A percentile compares a stretch with the other conserved stretches of the same genome.
Evolutionary conservation across 345 rosid genomes (phyloP).

Genomic region (Gossypium rotundifolium): DNA sequence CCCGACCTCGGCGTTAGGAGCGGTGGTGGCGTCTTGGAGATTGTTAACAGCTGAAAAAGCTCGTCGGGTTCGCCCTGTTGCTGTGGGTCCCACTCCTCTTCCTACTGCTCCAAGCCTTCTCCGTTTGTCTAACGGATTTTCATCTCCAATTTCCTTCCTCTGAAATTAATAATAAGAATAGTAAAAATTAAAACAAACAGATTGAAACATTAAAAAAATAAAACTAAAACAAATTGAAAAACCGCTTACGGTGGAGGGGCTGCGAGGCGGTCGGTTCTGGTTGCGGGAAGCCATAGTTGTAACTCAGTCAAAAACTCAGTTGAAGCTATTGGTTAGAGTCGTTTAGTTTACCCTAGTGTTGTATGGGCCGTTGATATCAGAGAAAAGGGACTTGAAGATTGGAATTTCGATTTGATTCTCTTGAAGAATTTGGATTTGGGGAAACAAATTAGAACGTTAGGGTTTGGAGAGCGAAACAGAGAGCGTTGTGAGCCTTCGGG

Average conservation of each 20-base stretch:
- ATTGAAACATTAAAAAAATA: neutral
- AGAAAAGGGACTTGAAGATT: neutral
- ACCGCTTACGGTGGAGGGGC: slow-evolving; percentile 46
- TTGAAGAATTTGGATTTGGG: neutral
- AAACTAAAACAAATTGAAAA: neutral
- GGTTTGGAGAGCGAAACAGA: slow-evolving; percentile 15
- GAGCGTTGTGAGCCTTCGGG: neutral
- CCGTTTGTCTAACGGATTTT: slow-evolving; percentile 58
- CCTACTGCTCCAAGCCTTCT: slow-evolving; percentile 40
- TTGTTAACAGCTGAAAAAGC: slow-evolving; percentile 42
- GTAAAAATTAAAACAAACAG: neutral
- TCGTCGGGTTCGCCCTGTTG: slow-evolving; percentile 41
- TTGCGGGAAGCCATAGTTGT: slow-evolving; percentile 55
- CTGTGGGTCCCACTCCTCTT: slow-evolving; percentile 28
- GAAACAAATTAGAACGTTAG: slow-evolving; percentile 21
- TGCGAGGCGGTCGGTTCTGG: slow-evolving; percentile 82
- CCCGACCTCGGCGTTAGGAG: slow-evolving; percentile 28
- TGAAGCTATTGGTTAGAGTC: neutral
- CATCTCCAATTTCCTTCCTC: slow-evolving; percentile 50
- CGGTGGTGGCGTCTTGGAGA: slow-evolving; percentile 35
- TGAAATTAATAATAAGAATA: slow-evolving; percentile 15
- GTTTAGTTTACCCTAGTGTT: neutral
- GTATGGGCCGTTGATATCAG: neutral
- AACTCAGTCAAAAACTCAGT: neutral
- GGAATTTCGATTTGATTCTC: neutral